phyloP scores from a whole-genome alignment of 768 basidiomycete species.

The Rhodotorula paludigena region DNA sequence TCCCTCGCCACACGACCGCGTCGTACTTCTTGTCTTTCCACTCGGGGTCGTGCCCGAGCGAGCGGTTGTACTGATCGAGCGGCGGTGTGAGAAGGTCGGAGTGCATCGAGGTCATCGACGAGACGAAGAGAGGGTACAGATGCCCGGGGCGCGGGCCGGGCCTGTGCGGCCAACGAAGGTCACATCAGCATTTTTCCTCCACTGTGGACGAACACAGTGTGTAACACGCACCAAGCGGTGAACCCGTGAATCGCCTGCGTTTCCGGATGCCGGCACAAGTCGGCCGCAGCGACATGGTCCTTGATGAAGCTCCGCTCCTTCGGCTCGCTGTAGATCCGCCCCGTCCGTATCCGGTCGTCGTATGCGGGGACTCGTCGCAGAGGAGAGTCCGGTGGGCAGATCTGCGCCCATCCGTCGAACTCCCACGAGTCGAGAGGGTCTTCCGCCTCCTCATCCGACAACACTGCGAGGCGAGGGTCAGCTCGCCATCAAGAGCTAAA shows the following conservation, averaged over 20 bases:
- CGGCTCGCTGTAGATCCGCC: conserved; percentile 11
- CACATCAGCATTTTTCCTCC: background rate
- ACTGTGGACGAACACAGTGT: too few species aligned
- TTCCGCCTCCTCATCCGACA: background rate
- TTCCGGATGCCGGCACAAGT: conserved; percentile 46
- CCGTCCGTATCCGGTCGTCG: conserved; percentile 10
- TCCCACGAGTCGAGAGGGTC: conserved; percentile 22
- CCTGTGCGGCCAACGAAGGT: conserved; percentile 11
- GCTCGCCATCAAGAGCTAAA: background rate
- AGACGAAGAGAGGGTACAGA: conserved; percentile 63
- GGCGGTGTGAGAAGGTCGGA: conserved; percentile 87
- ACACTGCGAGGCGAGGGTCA: conserved; percentile 8
- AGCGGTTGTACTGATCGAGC: conserved; percentile 82
- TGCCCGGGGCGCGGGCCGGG: conserved; percentile 37
- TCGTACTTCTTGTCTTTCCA: conserved; percentile 83
- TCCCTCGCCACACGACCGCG: conserved; percentile 83
- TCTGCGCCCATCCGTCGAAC: conserved; percentile 41
- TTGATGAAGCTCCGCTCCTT: conserved; percentile 40
- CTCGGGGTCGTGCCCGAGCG: conserved; percentile 53
- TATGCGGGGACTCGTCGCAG: conserved; percentile 18
- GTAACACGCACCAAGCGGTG: conserved; percentile 31
- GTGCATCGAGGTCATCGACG: conserved; percentile 75
- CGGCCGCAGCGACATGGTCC: conserved; percentile 41
- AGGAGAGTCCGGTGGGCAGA: conserved; percentile 29
- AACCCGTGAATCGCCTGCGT: conserved; percentile 40